Evolutionary conservation across 192 early-diverging fungal species (phyloP).

Genomic region (Bifiguratus adelaidae): DNA sequence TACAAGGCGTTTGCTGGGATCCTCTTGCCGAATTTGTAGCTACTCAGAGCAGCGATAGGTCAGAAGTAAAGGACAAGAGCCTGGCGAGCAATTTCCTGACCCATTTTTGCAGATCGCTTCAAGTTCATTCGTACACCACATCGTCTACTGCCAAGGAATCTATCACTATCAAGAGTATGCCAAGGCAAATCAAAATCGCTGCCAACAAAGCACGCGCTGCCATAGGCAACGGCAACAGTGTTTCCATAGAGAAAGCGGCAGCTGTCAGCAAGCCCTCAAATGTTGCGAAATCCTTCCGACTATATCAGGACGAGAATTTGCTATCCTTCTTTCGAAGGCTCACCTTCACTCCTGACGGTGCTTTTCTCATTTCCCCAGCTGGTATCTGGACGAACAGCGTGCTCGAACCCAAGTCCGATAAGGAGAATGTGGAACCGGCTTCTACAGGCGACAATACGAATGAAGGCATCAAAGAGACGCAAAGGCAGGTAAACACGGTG

Average conservation of each 20-base stretch:
- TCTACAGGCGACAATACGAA: background rate
- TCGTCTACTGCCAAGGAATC: conserved; percentile 13
- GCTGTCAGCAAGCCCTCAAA: background rate
- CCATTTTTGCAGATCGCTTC: conserved; percentile 31
- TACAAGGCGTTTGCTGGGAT: conserved; percentile 98
- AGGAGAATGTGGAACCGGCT: conserved; percentile 8
- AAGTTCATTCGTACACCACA: conserved; percentile 28
- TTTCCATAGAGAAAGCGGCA: background rate
- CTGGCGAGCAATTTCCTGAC: no score
- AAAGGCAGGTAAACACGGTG: conserved; percentile 55
- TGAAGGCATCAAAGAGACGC: conserved; percentile 17
- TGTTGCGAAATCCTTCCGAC: conserved; percentile 25
- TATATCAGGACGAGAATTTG: conserved; percentile 82
- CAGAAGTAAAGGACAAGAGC: conserved; percentile 6
- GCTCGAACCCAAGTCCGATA: conserved; percentile 2
- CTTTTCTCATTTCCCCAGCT: conserved; percentile 69
- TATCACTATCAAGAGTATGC: conserved; percentile 10
- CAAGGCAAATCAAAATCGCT: conserved; percentile 20
- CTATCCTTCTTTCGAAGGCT: conserved; percentile 86
- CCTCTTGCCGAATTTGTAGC: conserved; percentile 77
- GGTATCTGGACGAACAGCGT: conserved; percentile 42
- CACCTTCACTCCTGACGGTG: conserved; percentile 81
- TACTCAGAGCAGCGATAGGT: conserved; percentile 90
- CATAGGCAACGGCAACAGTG: background rate
- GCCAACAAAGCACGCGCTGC: background rate